These are phyloP conservation scores for Garcia nutans DNA, from an alignment of 345 rosid genomes.

Conservation along the genomic window DNA sequence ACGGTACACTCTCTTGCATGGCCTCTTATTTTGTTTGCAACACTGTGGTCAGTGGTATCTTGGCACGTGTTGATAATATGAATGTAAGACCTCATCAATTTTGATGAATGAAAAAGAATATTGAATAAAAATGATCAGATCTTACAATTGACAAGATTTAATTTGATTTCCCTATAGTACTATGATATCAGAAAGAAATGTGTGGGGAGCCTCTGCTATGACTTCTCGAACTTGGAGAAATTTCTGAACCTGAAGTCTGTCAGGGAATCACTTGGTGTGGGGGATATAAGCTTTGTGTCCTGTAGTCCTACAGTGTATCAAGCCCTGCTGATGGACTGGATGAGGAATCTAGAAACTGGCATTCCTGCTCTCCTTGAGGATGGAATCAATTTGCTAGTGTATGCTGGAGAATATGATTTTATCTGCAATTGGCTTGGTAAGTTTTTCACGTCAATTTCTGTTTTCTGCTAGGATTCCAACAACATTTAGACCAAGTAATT, in stretches of 20 bases:
- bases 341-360: slow-evolving; percentile 92
- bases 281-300: slow-evolving; percentile 78
- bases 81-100: slow-evolving; percentile 58
- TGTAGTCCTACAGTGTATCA: slow-evolving; percentile 80
- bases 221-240: slow-evolving; percentile 98
- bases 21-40: slow-evolving; percentile 94
- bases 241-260: slow-evolving; percentile 69
- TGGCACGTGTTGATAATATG: slow-evolving; percentile 54
- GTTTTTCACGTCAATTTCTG: slow-evolving; percentile 6
- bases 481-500: not conserved
- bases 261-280: slow-evolving; percentile 79
- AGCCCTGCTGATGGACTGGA: slow-evolving; percentile 94
- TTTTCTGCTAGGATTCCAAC: not conserved
- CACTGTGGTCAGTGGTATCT: slow-evolving; percentile 66
- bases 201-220: slow-evolving; percentile 85
- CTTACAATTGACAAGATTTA: slow-evolving; percentile 12
- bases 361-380: slow-evolving; percentile 94
- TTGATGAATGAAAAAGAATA: not conserved
- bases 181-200: slow-evolving; percentile 94
- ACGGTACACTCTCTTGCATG: slow-evolving; percentile 91
- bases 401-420: slow-evolving; percentile 98
- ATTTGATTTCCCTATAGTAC: slow-evolving; percentile 52
- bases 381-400: slow-evolving; percentile 82
- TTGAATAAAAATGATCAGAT: not conserved
- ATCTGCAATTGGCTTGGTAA: slow-evolving; percentile 99